These are phyloP conservation scores for Penicillium psychrofluorescens DNA, from an alignment of 495 filamentous ascomycete species.

Conservation along the genomic window DNA sequence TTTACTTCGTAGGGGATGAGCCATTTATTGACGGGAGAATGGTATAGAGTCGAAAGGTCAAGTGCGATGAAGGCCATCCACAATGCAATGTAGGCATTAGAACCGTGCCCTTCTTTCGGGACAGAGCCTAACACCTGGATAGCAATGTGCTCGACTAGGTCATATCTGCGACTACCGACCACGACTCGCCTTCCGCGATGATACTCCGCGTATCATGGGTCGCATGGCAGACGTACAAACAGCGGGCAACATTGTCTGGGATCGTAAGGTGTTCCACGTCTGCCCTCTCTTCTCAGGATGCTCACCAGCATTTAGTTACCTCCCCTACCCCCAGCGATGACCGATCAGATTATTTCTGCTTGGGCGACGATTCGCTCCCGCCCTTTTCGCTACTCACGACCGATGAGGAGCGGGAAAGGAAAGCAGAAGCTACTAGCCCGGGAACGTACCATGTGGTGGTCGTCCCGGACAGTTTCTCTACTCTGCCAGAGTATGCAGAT, in stretches of 20 bases:
- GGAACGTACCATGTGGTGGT: conserved; percentile 53
- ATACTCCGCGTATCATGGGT: conserved; percentile 47
- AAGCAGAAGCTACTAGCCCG: conserved; percentile 44
- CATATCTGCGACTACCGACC: conserved; percentile 53
- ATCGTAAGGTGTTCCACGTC: conserved; percentile 33
- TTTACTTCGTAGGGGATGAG: no score
- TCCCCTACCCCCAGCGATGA: conserved; percentile 17
- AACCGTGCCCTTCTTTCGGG: no score
- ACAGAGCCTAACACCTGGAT: background rate
- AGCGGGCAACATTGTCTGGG: conserved; percentile 44
- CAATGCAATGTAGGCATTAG: conserved; percentile 41
- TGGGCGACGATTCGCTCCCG: conserved; percentile 37
- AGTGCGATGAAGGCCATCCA: conserved; percentile 48
- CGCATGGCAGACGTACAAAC: conserved; percentile 48
- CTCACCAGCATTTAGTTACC: conserved; percentile 13
- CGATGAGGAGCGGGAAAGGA: conserved; percentile 55
- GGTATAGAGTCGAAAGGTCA: conserved; percentile 42
- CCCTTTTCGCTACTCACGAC: conserved; percentile 47
- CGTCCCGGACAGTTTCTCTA: conserved; percentile 47
- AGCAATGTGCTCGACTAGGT: conserved; percentile 51
- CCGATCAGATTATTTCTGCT: conserved; percentile 17
- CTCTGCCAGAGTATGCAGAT: conserved; percentile 45
- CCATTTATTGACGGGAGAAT: background rate
- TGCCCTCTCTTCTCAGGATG: background rate
- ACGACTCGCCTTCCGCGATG: conserved; percentile 47